Evolutionary conservation across 495 filamentous ascomycete species (phyloP).

Genomic region (Penicillium coprophilum): DNA sequence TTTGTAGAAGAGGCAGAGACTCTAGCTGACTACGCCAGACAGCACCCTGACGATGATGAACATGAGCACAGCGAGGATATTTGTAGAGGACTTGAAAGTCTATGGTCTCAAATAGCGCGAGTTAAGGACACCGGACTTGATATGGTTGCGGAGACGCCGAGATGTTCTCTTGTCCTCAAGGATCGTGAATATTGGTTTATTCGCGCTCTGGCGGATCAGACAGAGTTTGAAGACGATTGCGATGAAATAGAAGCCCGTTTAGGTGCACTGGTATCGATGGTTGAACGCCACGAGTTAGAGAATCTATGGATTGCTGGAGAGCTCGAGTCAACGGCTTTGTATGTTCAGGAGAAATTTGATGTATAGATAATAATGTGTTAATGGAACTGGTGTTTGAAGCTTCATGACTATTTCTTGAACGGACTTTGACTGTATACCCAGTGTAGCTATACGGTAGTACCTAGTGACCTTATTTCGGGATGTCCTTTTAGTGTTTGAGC

Average conservation of each 20-base stretch:
- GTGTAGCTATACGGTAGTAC: too few species aligned
- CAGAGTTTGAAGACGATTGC: background rate
- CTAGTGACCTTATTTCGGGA: too few species aligned
- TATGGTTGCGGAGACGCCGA: background rate
- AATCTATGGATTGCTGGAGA: background rate
- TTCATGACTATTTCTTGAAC: too few species aligned
- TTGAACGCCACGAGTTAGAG: background rate
- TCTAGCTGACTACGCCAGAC: background rate
- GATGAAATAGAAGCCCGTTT: background rate
- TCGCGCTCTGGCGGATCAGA: constrained; percentile 1
- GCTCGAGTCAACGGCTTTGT: background rate
- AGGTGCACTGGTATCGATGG: background rate
- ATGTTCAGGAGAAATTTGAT: background rate
- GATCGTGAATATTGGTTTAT: background rate
- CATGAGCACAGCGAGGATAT: background rate
- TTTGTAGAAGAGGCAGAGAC: background rate
- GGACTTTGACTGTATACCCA: too few species aligned
- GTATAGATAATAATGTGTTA: background rate
- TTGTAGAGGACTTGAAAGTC: background rate
- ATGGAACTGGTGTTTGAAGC: background rate
- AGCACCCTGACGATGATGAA: background rate
- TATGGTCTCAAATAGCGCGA: background rate
- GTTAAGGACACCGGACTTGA: background rate
- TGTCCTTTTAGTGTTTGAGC: too few species aligned
- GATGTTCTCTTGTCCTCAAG: background rate